Evolutionary conservation across 2,329 filamentous ascomycete genomes (phyloP).

Genomic region (Calonectria pauciramosa): DNA sequence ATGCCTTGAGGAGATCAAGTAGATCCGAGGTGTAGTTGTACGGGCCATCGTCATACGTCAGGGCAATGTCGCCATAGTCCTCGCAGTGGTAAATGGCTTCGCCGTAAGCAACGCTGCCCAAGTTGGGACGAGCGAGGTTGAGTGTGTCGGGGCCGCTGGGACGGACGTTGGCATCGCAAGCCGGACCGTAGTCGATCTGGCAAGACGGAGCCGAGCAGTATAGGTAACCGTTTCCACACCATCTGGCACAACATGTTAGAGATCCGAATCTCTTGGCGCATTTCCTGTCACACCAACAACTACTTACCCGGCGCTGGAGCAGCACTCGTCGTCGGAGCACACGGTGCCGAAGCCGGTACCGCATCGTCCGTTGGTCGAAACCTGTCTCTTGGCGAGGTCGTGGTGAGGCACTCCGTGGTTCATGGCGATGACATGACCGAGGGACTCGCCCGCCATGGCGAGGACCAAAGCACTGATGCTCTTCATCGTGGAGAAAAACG

Average conservation of each 20-base stretch:
- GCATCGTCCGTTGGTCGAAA: conserved; percentile 58
- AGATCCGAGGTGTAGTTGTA: conserved; percentile 58
- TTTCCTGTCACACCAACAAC: background rate
- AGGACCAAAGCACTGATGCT: conserved; percentile 4
- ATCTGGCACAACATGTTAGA: conserved; percentile 51
- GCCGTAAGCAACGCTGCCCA: conserved; percentile 70
- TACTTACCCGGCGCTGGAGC: conserved; percentile 58
- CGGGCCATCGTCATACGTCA: conserved; percentile 63
- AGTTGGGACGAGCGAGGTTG: conserved; percentile 62
- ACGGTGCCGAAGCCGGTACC: conserved; percentile 52
- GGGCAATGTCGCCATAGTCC: conserved; percentile 53
- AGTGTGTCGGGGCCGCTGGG: conserved; percentile 67
- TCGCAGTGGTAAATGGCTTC: conserved; percentile 61
- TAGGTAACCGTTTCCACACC: conserved; percentile 66
- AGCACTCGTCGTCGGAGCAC: conserved; percentile 55
- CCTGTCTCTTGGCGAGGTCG: conserved; percentile 30
- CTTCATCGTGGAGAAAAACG: conserved; percentile 39
- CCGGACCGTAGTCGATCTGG: conserved; percentile 71
- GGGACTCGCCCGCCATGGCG: conserved; percentile 13
- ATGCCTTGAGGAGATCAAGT: conserved; percentile 53
- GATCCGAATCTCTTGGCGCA: background rate
- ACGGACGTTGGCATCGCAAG: conserved; percentile 71
- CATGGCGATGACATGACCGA: conserved; percentile 11
- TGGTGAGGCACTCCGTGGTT: background rate
- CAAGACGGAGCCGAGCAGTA: conserved; percentile 75